Percentiles rank a stretch among this genome's conserved stretches.
phyloP scores from a whole-genome alignment of 2,329 filamentous ascomycete genomes.

The Aspergillus fumigatiaffinis region DNA sequence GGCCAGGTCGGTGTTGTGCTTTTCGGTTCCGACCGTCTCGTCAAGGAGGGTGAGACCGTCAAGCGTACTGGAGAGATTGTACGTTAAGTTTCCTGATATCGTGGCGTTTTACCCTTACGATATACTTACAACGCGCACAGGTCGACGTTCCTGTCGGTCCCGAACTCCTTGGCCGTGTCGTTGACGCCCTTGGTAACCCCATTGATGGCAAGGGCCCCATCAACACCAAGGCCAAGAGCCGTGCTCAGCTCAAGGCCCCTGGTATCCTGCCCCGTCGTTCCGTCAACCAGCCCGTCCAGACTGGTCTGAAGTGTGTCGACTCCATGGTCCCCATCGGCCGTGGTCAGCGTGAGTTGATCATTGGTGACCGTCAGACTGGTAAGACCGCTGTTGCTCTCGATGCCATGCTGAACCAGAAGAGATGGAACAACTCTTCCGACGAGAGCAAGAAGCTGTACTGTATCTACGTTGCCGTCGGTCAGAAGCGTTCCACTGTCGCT shows the following conservation, averaged over 20 bases:
- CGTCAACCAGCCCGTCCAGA: constrained; percentile 98
- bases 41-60: constrained; percentile 98
- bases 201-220: constrained; percentile 99
- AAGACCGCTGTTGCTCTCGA: constrained; percentile 99
- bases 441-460: constrained; percentile 99
- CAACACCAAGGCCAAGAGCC: constrained; percentile 85
- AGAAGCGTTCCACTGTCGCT: constrained; percentile 99
- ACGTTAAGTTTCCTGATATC: constrained; percentile 42
- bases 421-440: constrained; percentile 84
- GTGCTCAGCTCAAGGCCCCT: constrained; percentile 98
- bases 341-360: constrained; percentile 99
- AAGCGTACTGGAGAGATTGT: constrained; percentile 99
- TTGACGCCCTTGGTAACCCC: constrained; percentile 98
- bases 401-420: constrained; percentile 98
- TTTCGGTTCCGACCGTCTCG: constrained; percentile 99
- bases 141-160: constrained; percentile 93
- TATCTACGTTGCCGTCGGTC: constrained; percentile 96
- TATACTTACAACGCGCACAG: constrained; percentile 44
- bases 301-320: constrained; percentile 97
- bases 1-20: constrained; percentile 99
- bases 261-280: constrained; percentile 96
- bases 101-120: not conserved
- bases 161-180: constrained; percentile 93
- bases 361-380: constrained; percentile 99
- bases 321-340: constrained; percentile 99